phyloP scores from a whole-genome alignment of 345 rosid species.

The Kernera saxatilis region DNA sequence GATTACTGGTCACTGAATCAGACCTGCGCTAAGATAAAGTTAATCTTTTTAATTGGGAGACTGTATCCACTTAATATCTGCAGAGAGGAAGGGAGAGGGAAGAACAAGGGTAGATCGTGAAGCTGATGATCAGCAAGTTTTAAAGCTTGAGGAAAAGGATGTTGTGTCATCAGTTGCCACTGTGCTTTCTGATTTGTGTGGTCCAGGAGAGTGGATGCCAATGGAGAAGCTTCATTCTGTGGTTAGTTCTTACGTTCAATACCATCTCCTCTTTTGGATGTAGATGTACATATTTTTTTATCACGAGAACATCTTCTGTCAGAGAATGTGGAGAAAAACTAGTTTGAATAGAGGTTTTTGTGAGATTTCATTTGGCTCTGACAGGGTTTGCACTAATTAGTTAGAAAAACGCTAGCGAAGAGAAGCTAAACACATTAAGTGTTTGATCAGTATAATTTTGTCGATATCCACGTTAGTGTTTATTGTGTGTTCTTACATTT shows the following conservation, averaged over 20 bases:
- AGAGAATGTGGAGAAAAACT: background rate
- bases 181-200: constrained; percentile 84
- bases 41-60: background rate
- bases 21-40: background rate
- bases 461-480: background rate
- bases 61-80: background rate
- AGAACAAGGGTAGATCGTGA: constrained; percentile 74
- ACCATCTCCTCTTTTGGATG: background rate
- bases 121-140: constrained; percentile 77
- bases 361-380: background rate
- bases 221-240: constrained; percentile 80
- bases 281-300: background rate
- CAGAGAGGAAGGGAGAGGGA: constrained; percentile 75
- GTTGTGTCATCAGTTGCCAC: constrained; percentile 91
- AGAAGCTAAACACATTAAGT: background rate
- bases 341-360: background rate
- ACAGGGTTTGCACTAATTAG: background rate
- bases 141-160: constrained; percentile 75
- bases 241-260: constrained; percentile 37
- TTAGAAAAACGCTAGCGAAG: background rate
- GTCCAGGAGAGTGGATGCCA: constrained; percentile 95
- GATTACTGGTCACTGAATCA: background rate
- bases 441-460: background rate
- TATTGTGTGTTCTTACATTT: too few species aligned
- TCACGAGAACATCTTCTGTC: background rate